A percentile compares a stretch with the other conserved stretches of the same genome.
Conservation (phyloP, 2,329 filamentous ascomycete species). For the Monilinia polystroma region DNA sequence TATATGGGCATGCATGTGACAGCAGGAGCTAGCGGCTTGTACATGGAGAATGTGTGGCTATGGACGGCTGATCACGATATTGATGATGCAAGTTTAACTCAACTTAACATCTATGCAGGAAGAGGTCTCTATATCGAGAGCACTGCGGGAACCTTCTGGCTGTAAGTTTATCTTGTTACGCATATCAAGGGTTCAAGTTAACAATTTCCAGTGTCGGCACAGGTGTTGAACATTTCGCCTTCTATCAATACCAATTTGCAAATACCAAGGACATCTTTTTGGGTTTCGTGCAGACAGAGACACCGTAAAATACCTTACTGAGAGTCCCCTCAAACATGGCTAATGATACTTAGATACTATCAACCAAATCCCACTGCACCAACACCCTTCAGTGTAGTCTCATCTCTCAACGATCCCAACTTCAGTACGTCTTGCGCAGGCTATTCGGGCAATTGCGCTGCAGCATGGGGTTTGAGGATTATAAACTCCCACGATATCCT, state of each 20-base stretch:
- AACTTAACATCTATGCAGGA: constrained; percentile 53
- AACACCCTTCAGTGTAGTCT: constrained; percentile 57
- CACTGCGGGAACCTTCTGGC: constrained; percentile 49
- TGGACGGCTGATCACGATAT: constrained; percentile 49
- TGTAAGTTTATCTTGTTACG: constrained; percentile 33
- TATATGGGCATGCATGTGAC: constrained; percentile 42
- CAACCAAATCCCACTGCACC: constrained; percentile 62
- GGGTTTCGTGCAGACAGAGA: constrained; percentile 36
- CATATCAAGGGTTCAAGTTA: not conserved
- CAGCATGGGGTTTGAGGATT: constrained; percentile 66
- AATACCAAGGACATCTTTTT: constrained; percentile 36
- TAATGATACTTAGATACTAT: constrained; percentile 51
- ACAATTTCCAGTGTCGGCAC: constrained; percentile 38
- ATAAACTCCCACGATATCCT: constrained; percentile 50
- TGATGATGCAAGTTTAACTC: constrained; percentile 46
- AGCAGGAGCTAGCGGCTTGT: constrained; percentile 45
- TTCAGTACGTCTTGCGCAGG: constrained; percentile 48
- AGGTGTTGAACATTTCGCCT: constrained; percentile 49
- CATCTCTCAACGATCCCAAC: constrained; percentile 49
- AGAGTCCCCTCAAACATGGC: too few relatives aligned
- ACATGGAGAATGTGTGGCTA: constrained; percentile 51
- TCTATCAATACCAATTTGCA: constrained; percentile 55
- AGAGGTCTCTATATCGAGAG: constrained; percentile 51
- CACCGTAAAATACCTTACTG: constrained; percentile 5
- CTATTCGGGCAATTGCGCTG: constrained; percentile 46